Conservation (phyloP, 2,329 filamentous ascomycete genomes). For the Calonectria henricotiae region DNA sequence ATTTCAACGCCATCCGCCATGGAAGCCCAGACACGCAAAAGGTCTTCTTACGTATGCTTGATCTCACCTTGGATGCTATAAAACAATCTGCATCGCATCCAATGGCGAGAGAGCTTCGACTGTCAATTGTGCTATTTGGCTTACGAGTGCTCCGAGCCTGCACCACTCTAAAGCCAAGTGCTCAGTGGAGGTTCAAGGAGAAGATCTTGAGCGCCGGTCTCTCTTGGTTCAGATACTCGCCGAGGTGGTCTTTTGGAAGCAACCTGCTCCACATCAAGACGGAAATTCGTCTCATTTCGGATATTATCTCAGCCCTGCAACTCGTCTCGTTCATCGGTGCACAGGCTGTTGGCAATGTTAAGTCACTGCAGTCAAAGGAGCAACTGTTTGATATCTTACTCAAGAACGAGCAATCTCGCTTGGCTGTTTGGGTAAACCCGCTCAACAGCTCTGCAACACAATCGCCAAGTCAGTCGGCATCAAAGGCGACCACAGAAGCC, state of each 20-base stretch:
- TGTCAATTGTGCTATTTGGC: constrained; percentile 89
- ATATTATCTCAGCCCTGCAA: constrained; percentile 80
- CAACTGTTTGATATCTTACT: constrained; percentile 86
- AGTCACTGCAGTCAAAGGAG: constrained; percentile 83
- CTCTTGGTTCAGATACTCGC: constrained; percentile 88
- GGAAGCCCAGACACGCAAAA: constrained; percentile 86
- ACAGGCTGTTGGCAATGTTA: constrained; percentile 69
- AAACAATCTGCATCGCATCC: constrained; percentile 83
- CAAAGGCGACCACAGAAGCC: constrained; percentile 61
- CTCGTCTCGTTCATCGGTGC: constrained; percentile 74
- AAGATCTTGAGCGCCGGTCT: constrained; percentile 89
- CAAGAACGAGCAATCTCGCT: constrained; percentile 85
- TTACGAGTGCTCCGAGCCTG: constrained; percentile 83
- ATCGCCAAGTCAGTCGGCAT: constrained; percentile 60
- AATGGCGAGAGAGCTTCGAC: constrained; percentile 91
- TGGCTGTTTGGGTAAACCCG: constrained; percentile 93
- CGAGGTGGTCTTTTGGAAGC: constrained; percentile 95
- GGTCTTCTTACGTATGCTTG: constrained; percentile 86
- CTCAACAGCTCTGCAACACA: constrained; percentile 71
- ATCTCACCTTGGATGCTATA: constrained; percentile 83
- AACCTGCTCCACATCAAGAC: constrained; percentile 95
- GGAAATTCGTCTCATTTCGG: constrained; percentile 85
- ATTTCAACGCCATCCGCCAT: constrained; percentile 94
- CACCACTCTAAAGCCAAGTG: constrained; percentile 74
- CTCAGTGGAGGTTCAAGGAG: constrained; percentile 90